These are phyloP conservation scores for Rhizopogon sp. DNA, from an alignment of 768 basidiomycete genomes.

Conservation along the genomic window DNA sequence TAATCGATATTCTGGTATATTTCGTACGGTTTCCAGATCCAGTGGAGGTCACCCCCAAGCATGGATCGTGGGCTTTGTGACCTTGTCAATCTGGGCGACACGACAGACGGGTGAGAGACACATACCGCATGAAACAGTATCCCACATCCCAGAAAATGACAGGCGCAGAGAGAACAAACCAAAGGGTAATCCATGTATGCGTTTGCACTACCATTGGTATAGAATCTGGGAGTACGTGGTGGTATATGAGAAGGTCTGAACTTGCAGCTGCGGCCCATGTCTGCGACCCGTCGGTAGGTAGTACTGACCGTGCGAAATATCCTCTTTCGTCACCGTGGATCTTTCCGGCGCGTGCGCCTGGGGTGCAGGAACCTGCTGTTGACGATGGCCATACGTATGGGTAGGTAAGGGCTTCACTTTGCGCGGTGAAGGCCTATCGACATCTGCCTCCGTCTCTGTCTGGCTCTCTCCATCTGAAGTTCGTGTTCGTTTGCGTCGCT, in stretches of 20 bases:
- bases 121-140: conserved; percentile 80
- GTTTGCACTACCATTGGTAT: conserved; percentile 44
- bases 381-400: background rate
- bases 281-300: background rate
- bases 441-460: background rate
- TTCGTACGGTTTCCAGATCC: conserved; percentile 86
- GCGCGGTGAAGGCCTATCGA: background rate
- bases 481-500: background rate
- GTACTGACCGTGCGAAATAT: conserved; percentile 4
- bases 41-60: conserved; percentile 83
- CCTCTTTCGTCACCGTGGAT: background rate
- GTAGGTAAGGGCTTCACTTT: background rate
- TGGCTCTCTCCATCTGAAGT: background rate
- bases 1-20: conserved; percentile 65
- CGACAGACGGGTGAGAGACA: conserved; percentile 12
- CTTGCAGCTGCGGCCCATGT: background rate
- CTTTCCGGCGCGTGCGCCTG: background rate
- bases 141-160: conserved; percentile 75
- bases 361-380: background rate
- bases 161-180: conserved; percentile 51
- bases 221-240: conserved; percentile 5
- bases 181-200: conserved; percentile 54
- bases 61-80: conserved; percentile 72
- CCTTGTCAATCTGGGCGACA: background rate
- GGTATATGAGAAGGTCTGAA: background rate